Evolutionary conservation across 441 rosid genomes (phyloP), one percentile per base, ranked within the genome.

Genomic region (Gossypium davidsonii): DNA sequence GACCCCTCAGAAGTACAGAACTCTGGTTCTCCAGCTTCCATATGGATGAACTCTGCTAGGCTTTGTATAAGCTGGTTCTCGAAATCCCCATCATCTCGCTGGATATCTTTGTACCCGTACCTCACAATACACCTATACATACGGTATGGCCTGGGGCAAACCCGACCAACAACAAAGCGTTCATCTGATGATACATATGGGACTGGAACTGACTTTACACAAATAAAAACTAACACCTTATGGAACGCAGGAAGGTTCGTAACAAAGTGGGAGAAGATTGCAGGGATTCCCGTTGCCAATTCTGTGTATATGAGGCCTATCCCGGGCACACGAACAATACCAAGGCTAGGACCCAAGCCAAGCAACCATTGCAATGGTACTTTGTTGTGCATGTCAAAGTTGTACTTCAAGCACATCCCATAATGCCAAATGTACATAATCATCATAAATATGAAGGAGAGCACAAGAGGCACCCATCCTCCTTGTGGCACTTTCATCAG

Each of bases 41-140:
- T 87, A 79, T 90, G 92, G 76, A 94, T 91, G 81, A 92, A 94
- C 89, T 94, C 98, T 0, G 97, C 97, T 83, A 94, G 90, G 91
- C 92, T 89, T 74, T 86, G 89, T 77, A 94, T 84, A 21, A 94
- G 84, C 82, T 83, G 88, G 83, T 88, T 85, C 89, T 92, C 98
- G 60, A 94, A 94, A 81, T 89, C 83, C 18, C 86, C 94, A 73
- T 88, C 89, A 68, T 89, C 95, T 23, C 88, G 85, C 74, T 85
- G 92, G 67, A 90, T 86, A 80, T 92, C 98, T 83, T 89, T 94
- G 87, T 94, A 92, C 68, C 98, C 98, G 65, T 94, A 92, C 78
- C 98, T 86, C 55, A 92, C 89, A 31, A 92, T 88, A 87, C 98
- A 94, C 79, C 97, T 85, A 76, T 94, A 94, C 98, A 94, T 94